Base-by-base conservation (phyloP, 345 rosid genomes). In the Sapria himalayana region DNA sequence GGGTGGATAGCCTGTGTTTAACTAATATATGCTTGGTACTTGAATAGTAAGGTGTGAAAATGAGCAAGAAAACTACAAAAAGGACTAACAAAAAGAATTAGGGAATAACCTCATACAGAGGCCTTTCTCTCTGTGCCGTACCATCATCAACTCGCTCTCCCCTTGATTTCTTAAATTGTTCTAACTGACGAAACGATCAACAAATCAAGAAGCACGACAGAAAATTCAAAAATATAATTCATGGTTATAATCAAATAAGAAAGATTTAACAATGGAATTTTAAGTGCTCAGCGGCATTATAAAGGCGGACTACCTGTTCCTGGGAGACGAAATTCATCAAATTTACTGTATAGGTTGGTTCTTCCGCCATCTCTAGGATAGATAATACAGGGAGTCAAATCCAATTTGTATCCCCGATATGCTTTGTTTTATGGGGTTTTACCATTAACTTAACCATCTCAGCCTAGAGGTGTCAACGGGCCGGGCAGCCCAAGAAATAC, bases 91-190 rank as follows among this genome's bases (percentile, higher is more conserved):
- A 5, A 3, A 2, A 35, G 9, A 22, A 36, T 9, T 41, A 24
- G 37, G 29, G 31, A 8, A 15, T 19, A 51, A 81, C 94, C 84
- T 86, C 93, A 47, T 29, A 76, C 12, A 89, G 73, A 31, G 98
- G 76, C 24, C 93, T 67, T 37, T 82, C 98, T 53, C 98, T 70
- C 64, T 74, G 94, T 15, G 85, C 80, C 27, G 94, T 82, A 49
- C 98, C 98, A 53, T 82, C 98, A 36, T 82, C 98, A 35, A 82
- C 72, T 37, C 81, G 72, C 49, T 68, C 91, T n/a, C 98, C 94
- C 54, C 98, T 76, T 11, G 72, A 15, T 56, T 63, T 76, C 81
- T 82, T 82, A 29, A 85, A 57, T 70, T 89, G 65, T 50, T 82
- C 78, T 52, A 89, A 60, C 94, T 89, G 71, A 19, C 34, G 46